Evolutionary conservation across 805 yeast species (phyloP), one percentile per base, ranked within the genome.

Genomic region (Kazachstania kunashirensis): DNA sequence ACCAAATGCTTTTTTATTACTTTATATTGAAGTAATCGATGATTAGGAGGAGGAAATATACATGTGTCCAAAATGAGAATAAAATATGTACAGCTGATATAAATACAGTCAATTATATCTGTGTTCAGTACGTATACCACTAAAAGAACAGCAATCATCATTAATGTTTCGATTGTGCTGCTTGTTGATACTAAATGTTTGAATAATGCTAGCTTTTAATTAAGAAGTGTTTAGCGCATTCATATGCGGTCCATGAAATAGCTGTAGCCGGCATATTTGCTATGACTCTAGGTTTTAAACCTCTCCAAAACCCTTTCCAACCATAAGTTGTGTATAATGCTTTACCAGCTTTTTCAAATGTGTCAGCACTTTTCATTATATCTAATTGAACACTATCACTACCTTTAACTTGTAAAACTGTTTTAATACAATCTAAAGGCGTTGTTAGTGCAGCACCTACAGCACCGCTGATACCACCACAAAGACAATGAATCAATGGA

Each of bases 181-280:
- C n/a, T n/a, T n/a, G n/a, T n/a, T n/a, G n/a, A n/a, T n/a, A n/a
- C n/a, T n/a, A n/a, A n/a, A n/a, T n/a, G n/a, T n/a, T n/a, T n/a
- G n/a, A n/a, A 11, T 11, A 24, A 14, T 12, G 17, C 16, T 24
- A 31, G n/a, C 18, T 24, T 6, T 32, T 19, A 20, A 43, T 34
- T 30, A 64, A 42, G 46, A 62, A 58, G 42, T 63, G 66, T 40
- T 89, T 89, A 30, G 96, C 96, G 89, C 88, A 84, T 59, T 89
- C 98, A 61, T 89, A 89, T 19, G 95, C 84, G 2, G 97, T 89
- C 97, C 97, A 89, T 46, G 94, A 79, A 43, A 89, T 86, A 15
- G 97, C 97, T 7, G 97, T 89, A 31, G 94, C 78, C 16, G 98
- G 98, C 57, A 89, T 86, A 59, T 86, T 86, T 47, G 92, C 82